Evolutionary conservation across 176 grass and related monocot genomes (phyloP), one percentile per base, ranked within the genome.

Genomic region (Secale cereale): DNA sequence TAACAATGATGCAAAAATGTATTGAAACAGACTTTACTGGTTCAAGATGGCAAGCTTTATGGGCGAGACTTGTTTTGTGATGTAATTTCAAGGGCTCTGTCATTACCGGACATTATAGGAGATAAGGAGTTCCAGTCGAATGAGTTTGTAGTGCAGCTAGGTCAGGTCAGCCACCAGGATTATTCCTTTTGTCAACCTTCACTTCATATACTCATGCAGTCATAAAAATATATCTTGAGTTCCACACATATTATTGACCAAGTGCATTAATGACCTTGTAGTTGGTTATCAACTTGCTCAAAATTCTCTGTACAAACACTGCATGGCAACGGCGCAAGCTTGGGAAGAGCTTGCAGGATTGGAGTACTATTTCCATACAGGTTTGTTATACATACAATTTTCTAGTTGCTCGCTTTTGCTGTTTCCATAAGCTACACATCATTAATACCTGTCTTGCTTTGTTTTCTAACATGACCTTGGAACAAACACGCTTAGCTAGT

Each of bases 261-360:
- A 76, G 74, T 78, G 37, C 28, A 27, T 70, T 79, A 65, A 92
- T 86, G 35, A 64, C 41, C 48, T 82, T 90, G 78, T 81, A 98
- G 96, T 81, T 98, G 85, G 82, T 95, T 81, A 75, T 87, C 77
- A 93, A 93, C 77, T 86, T 94, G 88, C 85, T 98, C 45, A 98
- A 98, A 89, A 98, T 98, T 83, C 88, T 95, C 35, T 98, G 93
- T 87, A 92, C 93, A 89, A 95, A 98, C 72, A 90, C 86, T 89
- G 89, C 96, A 91, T 98, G 96, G 96, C 96, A 98, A 86, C 85
- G 96, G 6, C 96, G 93, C 69, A 98, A 98, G 83, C 96, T 98
- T 89, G 96, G 96, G 60, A 98, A 98, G 85, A 94, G 90, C 62
- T 89, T 98, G 75, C 96, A 98, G 74, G 96, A 98, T 63, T 98